Base-by-base conservation (phyloP, 768 basidiomycete genomes). In the Asterophora parasitica region DNA sequence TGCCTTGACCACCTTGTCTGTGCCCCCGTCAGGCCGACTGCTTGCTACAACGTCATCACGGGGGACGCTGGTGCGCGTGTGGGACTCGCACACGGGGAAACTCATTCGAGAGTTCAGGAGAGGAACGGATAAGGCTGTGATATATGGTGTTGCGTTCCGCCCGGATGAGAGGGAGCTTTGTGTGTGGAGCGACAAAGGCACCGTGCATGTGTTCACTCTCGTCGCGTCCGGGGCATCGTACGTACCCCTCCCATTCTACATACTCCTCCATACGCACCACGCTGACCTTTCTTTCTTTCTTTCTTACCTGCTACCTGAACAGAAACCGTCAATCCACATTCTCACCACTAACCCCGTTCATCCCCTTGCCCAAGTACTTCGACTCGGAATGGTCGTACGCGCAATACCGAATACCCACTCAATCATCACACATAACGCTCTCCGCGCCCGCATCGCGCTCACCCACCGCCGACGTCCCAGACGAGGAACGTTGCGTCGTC, bases 361-460 rank as follows among this genome's bases (percentile, higher is more conserved):
- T 95, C 8, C 87, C 85, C 11, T 73, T 91, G 28, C 92, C 92
- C 13, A 89, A 87, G 52, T 95, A 95, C 63, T 93, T 96, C 61
- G 83, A 84, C 59, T 93, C 91, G n/a, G 86, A 93, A 64, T 95
- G 92, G 93, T 94, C 92, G 0, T 93, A 95, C 60, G 90, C 92
- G 11, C 87, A 90, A 55, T 96, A 89, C 63, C 80, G 89, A 35
- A 88, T 96, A 60, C 92, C 92, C 2, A 71, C 85, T 2, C 88
- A 91, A 56, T 84, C 85, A 1, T 73, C 91, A 7, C 90, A 93
- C 53, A 85, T 92, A 39, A 84, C 88, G 9, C 67, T 92, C 10
- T 78, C 86, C 2, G 76, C 81, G n/a, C 75, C 82, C 1, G 62
- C 77, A 9, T 65, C 70, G 42, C 76, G 76, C 50, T 72, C 83